These are phyloP conservation scores for Phytophthora ohioensis DNA, from an alignment of 352 stramenopile genomes.

Conservation along the genomic window DNA sequence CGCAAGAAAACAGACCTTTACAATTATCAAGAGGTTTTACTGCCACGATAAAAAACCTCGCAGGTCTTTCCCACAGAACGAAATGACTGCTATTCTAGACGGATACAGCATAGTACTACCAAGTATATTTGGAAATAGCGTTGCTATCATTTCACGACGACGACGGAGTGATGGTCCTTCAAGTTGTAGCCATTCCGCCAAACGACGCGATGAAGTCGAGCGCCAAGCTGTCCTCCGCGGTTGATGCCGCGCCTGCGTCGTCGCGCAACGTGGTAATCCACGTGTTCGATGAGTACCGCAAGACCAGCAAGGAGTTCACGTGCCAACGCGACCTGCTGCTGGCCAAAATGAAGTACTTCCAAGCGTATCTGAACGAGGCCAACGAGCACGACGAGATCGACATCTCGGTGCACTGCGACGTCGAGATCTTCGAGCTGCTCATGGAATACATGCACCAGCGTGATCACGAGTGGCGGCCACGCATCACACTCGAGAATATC, in stretches of 20 bases:
- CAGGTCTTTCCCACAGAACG: neutral
- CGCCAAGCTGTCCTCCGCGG: neutral
- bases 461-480: constrained; percentile 52
- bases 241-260: neutral
- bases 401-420: constrained; percentile 94
- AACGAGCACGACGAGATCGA: constrained; percentile 92
- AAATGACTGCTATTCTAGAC: constrained; percentile 6
- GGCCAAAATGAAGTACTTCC: constrained; percentile 93
- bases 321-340: constrained; percentile 85
- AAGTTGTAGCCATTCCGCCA: constrained; percentile 26
- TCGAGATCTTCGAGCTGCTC: constrained; percentile 93
- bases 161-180: constrained; percentile 23
- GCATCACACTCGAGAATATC: constrained; percentile 76
- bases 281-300: constrained; percentile 91
- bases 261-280: constrained; percentile 84
- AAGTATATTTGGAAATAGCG: neutral
- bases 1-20: constrained; percentile 28
- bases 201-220: constrained; percentile 25
- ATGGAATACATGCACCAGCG: constrained; percentile 88
- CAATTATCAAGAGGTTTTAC: constrained; percentile 38
- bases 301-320: constrained; percentile 87
- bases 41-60: constrained; percentile 32
- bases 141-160: constrained; percentile 9
- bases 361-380: constrained; percentile 76
- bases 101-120: no score